Evolutionary conservation across 2,329 filamentous ascomycete genomes (phyloP), one percentile per base, ranked within the genome.

Genomic region (Penicillium nordicum): DNA sequence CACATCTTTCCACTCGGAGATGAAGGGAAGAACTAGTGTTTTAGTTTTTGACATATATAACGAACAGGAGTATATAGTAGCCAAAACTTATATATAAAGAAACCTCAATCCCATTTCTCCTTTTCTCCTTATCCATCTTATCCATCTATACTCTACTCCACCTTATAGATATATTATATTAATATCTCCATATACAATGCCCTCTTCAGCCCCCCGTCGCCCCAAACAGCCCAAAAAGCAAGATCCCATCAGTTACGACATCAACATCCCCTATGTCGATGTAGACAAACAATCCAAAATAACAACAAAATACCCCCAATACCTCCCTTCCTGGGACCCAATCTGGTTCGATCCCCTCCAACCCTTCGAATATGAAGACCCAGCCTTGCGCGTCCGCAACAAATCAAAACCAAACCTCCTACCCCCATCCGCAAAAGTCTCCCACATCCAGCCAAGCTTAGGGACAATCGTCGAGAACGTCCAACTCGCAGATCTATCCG

Each of bases 211-310:
- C 36, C 70, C 69, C 53, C 59, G 70, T 42, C 63, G 66, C 61
- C 63, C 67, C 40, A 67, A 69, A 68, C 45, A 43, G 54, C 64
- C 57, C 63, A 69, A 45, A 41, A 64, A 68, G 44, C 60, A 68
- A 30, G 67, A 73, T 38, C 73, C 74, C 27, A 74, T 76, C 54
- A 75, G 69, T 51, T 79, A 79, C 61, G 77, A 79, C 63, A 79
- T 79, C 67, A 79, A 79, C 64, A 72, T 79, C 47, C 78, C 78
- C 45, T 79, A 86, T 55, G 72, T 74, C 49, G 72, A 69, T 61
- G 72, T 71, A 58, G 72, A 69, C 57, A 72, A 69, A 62, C 72
- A 72, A 57, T 70, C 67, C 43, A 68, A 71, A n/a, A 64, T 69
- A 50, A 69, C 70, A 43, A 72, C 72, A 27, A 70, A 73, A 46